Conservation (phyloP, 345 rosid species). For the Raphanus raphanistrum region DNA sequence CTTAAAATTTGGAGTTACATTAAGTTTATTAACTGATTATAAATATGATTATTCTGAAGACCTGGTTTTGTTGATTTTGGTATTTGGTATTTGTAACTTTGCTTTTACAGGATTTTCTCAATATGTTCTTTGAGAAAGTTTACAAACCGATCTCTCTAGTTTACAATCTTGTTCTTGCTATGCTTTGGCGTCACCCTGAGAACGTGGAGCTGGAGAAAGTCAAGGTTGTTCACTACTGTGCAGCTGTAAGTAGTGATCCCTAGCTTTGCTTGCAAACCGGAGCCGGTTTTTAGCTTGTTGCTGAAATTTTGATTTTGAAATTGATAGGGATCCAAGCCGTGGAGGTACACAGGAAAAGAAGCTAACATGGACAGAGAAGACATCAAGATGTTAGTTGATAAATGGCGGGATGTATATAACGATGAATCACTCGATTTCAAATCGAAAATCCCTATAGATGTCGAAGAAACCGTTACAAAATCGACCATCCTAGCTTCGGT, state of each 20-base stretch:
- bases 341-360: slow-evolving; percentile 88
- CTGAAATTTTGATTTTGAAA: not conserved
- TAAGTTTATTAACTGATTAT: not conserved
- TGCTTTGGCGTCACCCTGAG: slow-evolving; percentile 94
- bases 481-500: not conserved
- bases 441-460: slow-evolving; percentile 27
- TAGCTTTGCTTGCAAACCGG: not conserved
- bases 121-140: slow-evolving; percentile 49
- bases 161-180: slow-evolving; percentile 78
- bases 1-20: not conserved
- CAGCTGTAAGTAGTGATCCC: slow-evolving; percentile 60
- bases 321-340: slow-evolving; percentile 77
- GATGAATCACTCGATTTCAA: slow-evolving; percentile 61
- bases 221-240: slow-evolving; percentile 82
- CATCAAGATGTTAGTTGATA: slow-evolving; percentile 65
- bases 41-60: not conserved
- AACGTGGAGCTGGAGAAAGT: slow-evolving; percentile 65
- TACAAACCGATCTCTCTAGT: slow-evolving; percentile 65
- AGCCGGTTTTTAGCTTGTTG: slow-evolving; percentile 1
- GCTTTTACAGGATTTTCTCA: slow-evolving; percentile 63
- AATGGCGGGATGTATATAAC: slow-evolving; percentile 81
- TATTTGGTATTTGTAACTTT: not conserved
- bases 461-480: slow-evolving; percentile 36
- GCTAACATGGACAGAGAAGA: slow-evolving; percentile 84
- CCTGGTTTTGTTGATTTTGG: slow-evolving; percentile 5